These are phyloP conservation scores for Saccharomycopsis synnaedendra DNA, from an alignment of 805 yeast species.

Conservation along the genomic window DNA sequence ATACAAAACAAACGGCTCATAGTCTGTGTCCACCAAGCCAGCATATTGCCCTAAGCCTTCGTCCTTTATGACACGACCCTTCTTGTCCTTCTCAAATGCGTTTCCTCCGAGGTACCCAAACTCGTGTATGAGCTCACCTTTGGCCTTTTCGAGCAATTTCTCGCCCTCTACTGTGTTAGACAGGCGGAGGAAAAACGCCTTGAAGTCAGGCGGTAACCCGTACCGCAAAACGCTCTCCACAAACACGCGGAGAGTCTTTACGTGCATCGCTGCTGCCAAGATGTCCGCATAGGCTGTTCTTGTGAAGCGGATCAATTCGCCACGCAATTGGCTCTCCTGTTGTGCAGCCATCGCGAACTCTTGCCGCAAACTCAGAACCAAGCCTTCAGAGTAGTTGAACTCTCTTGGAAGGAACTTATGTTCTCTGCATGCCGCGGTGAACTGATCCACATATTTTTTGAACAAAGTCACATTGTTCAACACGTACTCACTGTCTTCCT, in stretches of 20 bases:
- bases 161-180: conserved; percentile 32
- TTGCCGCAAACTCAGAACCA: conserved; percentile 57
- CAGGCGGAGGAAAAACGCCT: conserved; percentile 37
- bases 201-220: conserved; percentile 91
- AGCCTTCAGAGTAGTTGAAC: conserved; percentile 72
- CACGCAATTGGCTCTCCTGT: conserved; percentile 59
- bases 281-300: conserved; percentile 87
- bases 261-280: conserved; percentile 78
- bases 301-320: conserved; percentile 73
- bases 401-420: conserved; percentile 88
- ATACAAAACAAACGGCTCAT: conserved; percentile 92
- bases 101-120: conserved; percentile 90
- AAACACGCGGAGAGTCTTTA: conserved; percentile 75
- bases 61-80: conserved; percentile 56
- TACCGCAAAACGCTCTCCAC: conserved; percentile 92
- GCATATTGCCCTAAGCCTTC: conserved; percentile 74
- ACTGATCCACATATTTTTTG: conserved; percentile 67
- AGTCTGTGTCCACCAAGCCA: conserved; percentile 84
- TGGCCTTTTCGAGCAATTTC: conserved; percentile 41
- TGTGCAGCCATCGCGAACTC: conserved; percentile 71
- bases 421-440: conserved; percentile 65
- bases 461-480: conserved; percentile 76
- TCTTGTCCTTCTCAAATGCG: conserved; percentile 60
- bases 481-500: conserved; percentile 61
- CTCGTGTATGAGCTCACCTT: conserved; percentile 55